Conservation (phyloP, 1,139 yeast genomes). For the Taphrina deformans region DNA sequence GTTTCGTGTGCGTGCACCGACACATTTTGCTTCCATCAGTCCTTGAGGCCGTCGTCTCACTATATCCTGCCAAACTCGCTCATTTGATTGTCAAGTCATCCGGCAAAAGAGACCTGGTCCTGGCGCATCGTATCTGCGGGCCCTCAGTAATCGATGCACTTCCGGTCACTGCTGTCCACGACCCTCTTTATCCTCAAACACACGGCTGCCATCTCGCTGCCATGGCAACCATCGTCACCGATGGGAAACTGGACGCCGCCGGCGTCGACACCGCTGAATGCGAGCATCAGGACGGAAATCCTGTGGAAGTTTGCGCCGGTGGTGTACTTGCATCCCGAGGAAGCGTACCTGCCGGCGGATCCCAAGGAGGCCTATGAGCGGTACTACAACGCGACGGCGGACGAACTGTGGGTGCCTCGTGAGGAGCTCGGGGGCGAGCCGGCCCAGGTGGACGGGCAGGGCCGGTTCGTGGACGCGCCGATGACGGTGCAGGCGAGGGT, state of each 20-base stretch:
- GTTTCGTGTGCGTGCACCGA: not conserved
- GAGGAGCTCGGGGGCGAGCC: conserved; percentile 9
- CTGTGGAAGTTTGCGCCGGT: conserved; percentile 21
- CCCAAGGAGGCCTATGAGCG: conserved; percentile 7
- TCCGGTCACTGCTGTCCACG: not conserved
- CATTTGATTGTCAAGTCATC: no score
- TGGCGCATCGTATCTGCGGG: no score
- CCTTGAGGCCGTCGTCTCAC: no score
- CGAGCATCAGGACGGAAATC: not conserved
- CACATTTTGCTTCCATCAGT: no score
- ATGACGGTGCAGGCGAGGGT: conserved; percentile 30
- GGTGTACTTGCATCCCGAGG: conserved; percentile 25
- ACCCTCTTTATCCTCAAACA: not conserved
- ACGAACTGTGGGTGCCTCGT: conserved; percentile 24
- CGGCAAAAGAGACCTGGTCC: no score
- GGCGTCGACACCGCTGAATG: conserved; percentile 1
- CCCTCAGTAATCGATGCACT: not conserved
- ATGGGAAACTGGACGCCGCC: conserved; percentile 27
- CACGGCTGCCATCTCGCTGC: not conserved
- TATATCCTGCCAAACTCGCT: not conserved
- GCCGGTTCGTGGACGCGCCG: conserved; percentile 28
- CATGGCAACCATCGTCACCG: not conserved
- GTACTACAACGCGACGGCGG: conserved; percentile 20
- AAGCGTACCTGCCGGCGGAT: conserved; percentile 27
- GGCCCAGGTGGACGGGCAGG: not conserved